Conservation (phyloP, 768 basidiomycete genomes). For the Pleurotus citrinopileatus region DNA sequence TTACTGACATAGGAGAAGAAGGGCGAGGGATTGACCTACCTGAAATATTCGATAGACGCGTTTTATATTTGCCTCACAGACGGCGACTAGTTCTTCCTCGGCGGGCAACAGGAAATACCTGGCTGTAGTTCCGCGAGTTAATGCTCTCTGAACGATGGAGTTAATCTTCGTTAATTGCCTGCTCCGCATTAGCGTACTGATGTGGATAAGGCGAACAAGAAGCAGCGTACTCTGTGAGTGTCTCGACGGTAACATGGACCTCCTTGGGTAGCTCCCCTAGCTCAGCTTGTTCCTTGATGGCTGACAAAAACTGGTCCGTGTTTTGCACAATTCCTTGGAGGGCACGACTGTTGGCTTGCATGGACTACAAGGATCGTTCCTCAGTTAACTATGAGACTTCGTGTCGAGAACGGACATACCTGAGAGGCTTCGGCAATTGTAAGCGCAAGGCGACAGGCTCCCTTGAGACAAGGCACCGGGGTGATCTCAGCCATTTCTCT, state of each 20-base stretch:
- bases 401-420: background rate
- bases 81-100: background rate
- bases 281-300: background rate
- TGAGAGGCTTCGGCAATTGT: slow-evolving; percentile 2
- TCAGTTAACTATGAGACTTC: background rate
- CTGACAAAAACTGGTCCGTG: background rate
- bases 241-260: background rate
- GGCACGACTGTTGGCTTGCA: background rate
- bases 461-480: slow-evolving; percentile 7
- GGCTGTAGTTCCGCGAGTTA: background rate
- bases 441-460: slow-evolving; percentile 1
- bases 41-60: slow-evolving; percentile 1
- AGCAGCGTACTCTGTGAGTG: background rate
- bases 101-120: slow-evolving; percentile 7
- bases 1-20: background rate
- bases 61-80: slow-evolving; percentile 3
- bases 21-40: background rate
- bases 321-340: background rate
- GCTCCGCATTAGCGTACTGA: background rate
- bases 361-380: background rate
- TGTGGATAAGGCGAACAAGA: background rate
- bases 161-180: background rate
- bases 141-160: background rate
- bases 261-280: background rate
- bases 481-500: slow-evolving; percentile 7